Conservation (phyloP, 495 filamentous ascomycete genomes). For the Trypethelium eluteriae region DNA sequence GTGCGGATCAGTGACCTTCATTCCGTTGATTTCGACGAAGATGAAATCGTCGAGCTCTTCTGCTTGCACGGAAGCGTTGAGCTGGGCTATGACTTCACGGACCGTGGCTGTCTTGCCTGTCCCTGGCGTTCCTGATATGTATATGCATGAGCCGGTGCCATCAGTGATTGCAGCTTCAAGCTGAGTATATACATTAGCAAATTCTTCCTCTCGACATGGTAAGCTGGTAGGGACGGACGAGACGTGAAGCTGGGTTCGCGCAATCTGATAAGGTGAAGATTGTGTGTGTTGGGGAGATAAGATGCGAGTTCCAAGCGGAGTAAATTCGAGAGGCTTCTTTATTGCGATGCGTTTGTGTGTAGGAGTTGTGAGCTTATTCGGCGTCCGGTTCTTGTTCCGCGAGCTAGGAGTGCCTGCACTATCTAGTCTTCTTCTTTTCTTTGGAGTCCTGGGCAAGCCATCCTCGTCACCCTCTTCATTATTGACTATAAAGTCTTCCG, state of each 20-base stretch:
- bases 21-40: conserved; percentile 98
- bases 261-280: conserved; percentile 86
- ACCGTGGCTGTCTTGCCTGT: conserved; percentile 98
- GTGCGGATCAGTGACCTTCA: conserved; percentile 98
- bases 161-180: conserved; percentile 92
- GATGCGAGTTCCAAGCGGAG: conserved; percentile 78
- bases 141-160: conserved; percentile 89
- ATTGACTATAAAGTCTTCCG: conserved; percentile 41
- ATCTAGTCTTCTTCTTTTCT: conserved; percentile 47
- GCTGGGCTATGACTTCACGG: conserved; percentile 82
- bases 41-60: conserved; percentile 99
- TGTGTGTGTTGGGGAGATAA: conserved; percentile 69
- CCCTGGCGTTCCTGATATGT: conserved; percentile 98
- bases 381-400: conserved; percentile 46
- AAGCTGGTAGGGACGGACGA: conserved; percentile 81
- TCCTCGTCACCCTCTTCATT: conserved; percentile 40
- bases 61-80: conserved; percentile 72
- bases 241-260: conserved; percentile 82
- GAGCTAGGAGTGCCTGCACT: conserved; percentile 51
- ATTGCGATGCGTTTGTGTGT: conserved; percentile 67
- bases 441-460: conserved; percentile 48
- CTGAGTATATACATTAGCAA: conserved; percentile 82
- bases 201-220: conserved; percentile 88
- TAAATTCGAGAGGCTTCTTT: conserved; percentile 92
- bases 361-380: conserved; percentile 57